Evolutionary conservation across 2,329 filamentous ascomycete genomes (phyloP), one percentile per base, ranked within the genome.

Genomic region (Camillea tinctor): DNA sequence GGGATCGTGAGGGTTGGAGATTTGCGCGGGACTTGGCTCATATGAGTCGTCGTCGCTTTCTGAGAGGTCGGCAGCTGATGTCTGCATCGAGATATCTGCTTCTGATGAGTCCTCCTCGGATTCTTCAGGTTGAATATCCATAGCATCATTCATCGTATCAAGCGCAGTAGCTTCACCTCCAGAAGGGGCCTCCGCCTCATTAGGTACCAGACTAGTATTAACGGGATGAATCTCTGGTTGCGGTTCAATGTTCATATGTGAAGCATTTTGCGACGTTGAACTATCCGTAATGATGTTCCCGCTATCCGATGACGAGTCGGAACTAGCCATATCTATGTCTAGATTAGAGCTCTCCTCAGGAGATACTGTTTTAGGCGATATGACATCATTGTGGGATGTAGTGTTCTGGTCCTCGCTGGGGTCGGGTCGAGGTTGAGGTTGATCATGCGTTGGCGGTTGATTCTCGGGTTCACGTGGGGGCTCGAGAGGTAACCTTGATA

Each of bases 31-130:
- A 22, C 59, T 59, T n/a, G 66, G 61, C 44, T 61, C 62, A 48
- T 69, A 68, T 40, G 66, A 60, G 22, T 62, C 64, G 19, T 68
- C 64, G 54, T 67, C 66, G 53, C 59, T 66, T 55, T 58, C 60
- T 7, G 68, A 64, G 23, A 58, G 53, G 5, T 66, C 64, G n/a
- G 57, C 54, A 17, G 11, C 60, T 5, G 66, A 60, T 49, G 62
- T 61, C 19, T 64, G 63, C 55, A 67, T 65, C n/a, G 64, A 61
- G 13, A 63, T 56, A 23, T 68, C 62, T 9, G 55, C 54, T 22
- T 64, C 59, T 13, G 52, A 57, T 6, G 55, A 53, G 19, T 55
- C 62, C 40, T 56, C 57, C 21, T 56, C 53, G 50, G 55, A 3
- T 26, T 50, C 60, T 58, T 54, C 30, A 52, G 36, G 50, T 8